Conservation (phyloP, 192 early-diverging fungal genomes). For the Coemansia sp. region DNA sequence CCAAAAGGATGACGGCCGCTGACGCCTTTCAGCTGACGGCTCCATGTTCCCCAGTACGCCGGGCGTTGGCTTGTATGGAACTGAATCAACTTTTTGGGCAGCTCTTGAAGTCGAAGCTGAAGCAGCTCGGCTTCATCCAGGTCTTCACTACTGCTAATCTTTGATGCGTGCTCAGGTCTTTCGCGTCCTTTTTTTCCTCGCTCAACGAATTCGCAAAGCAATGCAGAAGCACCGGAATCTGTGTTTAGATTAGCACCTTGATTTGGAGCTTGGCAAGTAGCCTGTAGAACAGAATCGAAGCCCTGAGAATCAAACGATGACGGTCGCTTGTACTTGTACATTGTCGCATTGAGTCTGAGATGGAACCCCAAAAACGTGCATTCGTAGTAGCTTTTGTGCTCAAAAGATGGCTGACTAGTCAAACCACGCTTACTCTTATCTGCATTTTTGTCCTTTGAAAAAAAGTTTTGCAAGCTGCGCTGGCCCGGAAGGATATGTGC, state of each 20-base stretch:
- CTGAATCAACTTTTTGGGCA: conserved; percentile 37
- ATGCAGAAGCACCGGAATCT: neutral
- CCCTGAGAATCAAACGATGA: conserved; percentile 34
- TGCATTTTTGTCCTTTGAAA: conserved; percentile 15
- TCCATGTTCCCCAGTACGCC: conserved; percentile 69
- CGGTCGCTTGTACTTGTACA: conserved; percentile 27
- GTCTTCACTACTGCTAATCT: conserved; percentile 10
- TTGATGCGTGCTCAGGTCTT: neutral
- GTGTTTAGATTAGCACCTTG: too few relatives aligned
- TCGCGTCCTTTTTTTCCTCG: neutral
- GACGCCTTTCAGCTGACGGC: conserved; percentile 59
- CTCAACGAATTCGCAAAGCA: conserved; percentile 12
- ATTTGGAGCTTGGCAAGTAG: too few relatives aligned
- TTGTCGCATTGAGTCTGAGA: conserved; percentile 28
- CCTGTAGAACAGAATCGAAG: conserved; percentile 34
- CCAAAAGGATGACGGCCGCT: conserved; percentile 63
- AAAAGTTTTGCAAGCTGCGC: conserved; percentile 47
- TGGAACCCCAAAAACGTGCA: conserved; percentile 45
- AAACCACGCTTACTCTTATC: conserved; percentile 10
- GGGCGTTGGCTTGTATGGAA: conserved; percentile 35
- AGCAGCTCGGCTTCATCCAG: conserved; percentile 33
- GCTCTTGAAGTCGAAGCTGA: conserved; percentile 16
- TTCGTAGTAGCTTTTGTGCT: conserved; percentile 27
- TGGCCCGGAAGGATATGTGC: conserved; percentile 25
- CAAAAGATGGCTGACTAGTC: neutral